Base-by-base conservation (phyloP, 768 basidiomycete species). In the Rubroboletus pulcherrimus region DNA sequence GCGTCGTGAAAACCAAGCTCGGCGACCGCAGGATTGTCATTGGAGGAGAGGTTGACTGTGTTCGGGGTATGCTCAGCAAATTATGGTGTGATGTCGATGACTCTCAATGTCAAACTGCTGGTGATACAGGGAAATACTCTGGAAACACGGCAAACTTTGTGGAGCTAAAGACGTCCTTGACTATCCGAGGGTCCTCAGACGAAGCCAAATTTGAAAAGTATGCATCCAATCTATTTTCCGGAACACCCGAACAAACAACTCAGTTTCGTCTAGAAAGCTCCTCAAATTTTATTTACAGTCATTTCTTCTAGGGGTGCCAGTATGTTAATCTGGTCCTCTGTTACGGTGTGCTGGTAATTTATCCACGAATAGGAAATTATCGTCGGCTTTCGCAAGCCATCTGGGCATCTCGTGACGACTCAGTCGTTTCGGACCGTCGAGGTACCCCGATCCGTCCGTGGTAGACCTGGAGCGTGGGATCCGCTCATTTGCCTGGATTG, bases 261-360 rank as follows among this genome's bases (percentile, higher is more conserved):
- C n/a, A 61, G 19, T 51, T 7, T 54, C 42, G 52, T 53, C 49
- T 66, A 93, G 89, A 69, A 95, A 95, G 67, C 74, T 95, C n/a
- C 81, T 95, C 55, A 93, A 91, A 65, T 92, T 92, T 71, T 94
- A 93, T 76, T 83, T 93, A 57, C 93, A 95, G 65, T 93, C 91
- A 1, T 94, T 92, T 70, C 79, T 95, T 29, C 81, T 95, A 51
- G 93, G 93, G 47, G 91, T 95, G n/a, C 93, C 92, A 21, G 88
- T 88, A 68, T 62, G 85, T 69, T 34, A 11, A 49, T 49, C 45
- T 24, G 17, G 34, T 42, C 15, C 37, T 49, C 7, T 45, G 41
- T 35, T 7, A 39, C 30, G n/a, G 17, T 40, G 6, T 21, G 42
- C 48, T 60, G 35, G 55, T 54, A 11, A 49, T 30, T 51, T 34